phyloP scores from a whole-genome alignment of 345 rosid genomes.

The Pugionium cornutum region DNA sequence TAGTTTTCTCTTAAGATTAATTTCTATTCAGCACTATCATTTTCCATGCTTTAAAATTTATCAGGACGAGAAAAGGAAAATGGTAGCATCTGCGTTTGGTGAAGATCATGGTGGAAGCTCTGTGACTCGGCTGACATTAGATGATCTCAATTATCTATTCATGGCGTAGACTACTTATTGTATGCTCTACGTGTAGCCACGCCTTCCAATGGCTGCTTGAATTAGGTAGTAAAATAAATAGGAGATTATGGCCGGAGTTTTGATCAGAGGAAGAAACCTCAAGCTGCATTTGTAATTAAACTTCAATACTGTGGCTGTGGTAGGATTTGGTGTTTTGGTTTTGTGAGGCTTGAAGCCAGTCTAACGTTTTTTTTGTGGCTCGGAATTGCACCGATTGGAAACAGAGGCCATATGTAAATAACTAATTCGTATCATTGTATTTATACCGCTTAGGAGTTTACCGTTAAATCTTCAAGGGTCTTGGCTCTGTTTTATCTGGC shows the following conservation, averaged over 20 bases:
- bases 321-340: constrained; percentile 26
- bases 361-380: constrained; percentile 26
- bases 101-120: constrained; percentile 80
- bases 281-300: constrained; percentile 21
- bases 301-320: constrained; percentile 26
- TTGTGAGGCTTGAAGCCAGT: constrained; percentile 31
- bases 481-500: not conserved
- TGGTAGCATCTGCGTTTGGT: constrained; percentile 96
- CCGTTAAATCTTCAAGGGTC: constrained; percentile 13
- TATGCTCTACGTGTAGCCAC: not conserved
- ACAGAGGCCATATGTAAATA: constrained; percentile 24
- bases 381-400: constrained; percentile 16
- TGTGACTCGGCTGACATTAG: constrained; percentile 69
- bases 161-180: constrained; percentile 49
- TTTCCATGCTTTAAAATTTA: not conserved
- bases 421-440: constrained; percentile 33
- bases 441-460: constrained; percentile 18
- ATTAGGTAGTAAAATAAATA: constrained; percentile 25
- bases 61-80: constrained; percentile 88
- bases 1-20: constrained; percentile 20
- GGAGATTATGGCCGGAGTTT: constrained; percentile 27
- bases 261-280: constrained; percentile 21
- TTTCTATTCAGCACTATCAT: not conserved
- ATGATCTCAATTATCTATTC: constrained; percentile 71
- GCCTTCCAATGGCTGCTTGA: constrained; percentile 17